Evolutionary conservation across 1,284 basidiomycete genomes (phyloP).

Genomic region (Pulchroboletus neoregius): DNA sequence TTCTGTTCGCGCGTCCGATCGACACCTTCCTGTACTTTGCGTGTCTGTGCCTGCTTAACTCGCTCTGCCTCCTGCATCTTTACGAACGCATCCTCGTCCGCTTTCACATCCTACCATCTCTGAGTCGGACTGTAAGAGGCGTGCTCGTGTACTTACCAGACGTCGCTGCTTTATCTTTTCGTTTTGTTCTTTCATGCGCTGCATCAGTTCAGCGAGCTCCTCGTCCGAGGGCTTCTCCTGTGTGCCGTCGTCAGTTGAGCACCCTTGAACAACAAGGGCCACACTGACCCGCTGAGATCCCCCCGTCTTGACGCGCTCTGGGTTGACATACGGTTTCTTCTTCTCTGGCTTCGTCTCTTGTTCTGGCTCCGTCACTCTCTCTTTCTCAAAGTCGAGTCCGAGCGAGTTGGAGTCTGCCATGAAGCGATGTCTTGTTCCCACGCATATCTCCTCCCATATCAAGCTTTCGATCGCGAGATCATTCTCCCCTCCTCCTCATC

Average conservation of each 20-base stretch:
- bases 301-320: constrained; percentile 74
- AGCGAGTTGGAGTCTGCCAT: constrained; percentile 51
- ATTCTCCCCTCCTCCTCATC: background rate
- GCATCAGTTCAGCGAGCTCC: constrained; percentile 68
- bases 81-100: constrained; percentile 73
- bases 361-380: constrained; percentile 16
- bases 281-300: constrained; percentile 61
- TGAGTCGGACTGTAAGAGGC: constrained; percentile 3
- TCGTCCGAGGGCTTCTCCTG: constrained; percentile 75
- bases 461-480: background rate
- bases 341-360: constrained; percentile 32
- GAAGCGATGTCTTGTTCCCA: constrained; percentile 22
- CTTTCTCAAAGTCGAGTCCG: constrained; percentile 58
- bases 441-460: constrained; percentile 14
- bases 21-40: constrained; percentile 63
- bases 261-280: background rate
- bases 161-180: constrained; percentile 77
- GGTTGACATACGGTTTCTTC: constrained; percentile 68
- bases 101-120: constrained; percentile 58
- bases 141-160: constrained; percentile 41
- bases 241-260: constrained; percentile 14
- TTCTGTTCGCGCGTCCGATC: constrained; percentile 70
- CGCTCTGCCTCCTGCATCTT: constrained; percentile 61
- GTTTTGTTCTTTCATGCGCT: constrained; percentile 70
- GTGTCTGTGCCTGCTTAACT: constrained; percentile 48